Conservation (phyloP, 164 flowering plant species). For the Macadamia integrifolia region DNA sequence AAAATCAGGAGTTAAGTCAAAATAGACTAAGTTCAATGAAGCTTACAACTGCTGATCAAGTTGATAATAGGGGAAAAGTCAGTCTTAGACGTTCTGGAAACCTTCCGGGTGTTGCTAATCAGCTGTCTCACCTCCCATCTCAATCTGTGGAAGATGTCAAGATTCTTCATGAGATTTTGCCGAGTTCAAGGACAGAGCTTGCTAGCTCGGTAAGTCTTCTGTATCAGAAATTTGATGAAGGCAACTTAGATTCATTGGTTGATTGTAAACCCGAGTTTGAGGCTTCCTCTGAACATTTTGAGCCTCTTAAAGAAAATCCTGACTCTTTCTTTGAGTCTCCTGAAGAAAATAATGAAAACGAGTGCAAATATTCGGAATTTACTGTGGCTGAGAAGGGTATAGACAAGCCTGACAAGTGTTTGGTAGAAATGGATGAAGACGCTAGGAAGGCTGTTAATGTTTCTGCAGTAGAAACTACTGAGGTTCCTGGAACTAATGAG, state of each 20-base stretch:
- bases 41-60: constrained; percentile 19
- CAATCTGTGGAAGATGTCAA: constrained; percentile 55
- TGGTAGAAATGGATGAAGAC: constrained; percentile 22
- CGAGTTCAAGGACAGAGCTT: constrained; percentile 41
- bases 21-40: constrained; percentile 21
- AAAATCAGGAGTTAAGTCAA: constrained; percentile 21
- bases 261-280: constrained; percentile 42
- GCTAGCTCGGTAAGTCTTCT: constrained; percentile 32
- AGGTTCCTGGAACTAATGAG: constrained; percentile 24
- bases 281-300: constrained; percentile 19
- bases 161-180: constrained; percentile 76
- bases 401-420: constrained; percentile 26
- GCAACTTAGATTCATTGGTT: constrained; percentile 21
- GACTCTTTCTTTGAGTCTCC: constrained; percentile 13
- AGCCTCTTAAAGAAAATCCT: constrained; percentile 16
- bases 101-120: constrained; percentile 23
- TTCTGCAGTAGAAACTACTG: constrained; percentile 22
- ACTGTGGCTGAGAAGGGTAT: constrained; percentile 51
- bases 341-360: constrained; percentile 25
- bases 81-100: constrained; percentile 37
- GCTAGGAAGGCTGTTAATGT: no score
- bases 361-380: constrained; percentile 38
- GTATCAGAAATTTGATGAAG: constrained; percentile 49
- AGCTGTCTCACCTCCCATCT: constrained; percentile 23
- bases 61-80: constrained; percentile 11